phyloP scores from a whole-genome alignment of 305 asterid species.

The Plantago rigida region DNA sequence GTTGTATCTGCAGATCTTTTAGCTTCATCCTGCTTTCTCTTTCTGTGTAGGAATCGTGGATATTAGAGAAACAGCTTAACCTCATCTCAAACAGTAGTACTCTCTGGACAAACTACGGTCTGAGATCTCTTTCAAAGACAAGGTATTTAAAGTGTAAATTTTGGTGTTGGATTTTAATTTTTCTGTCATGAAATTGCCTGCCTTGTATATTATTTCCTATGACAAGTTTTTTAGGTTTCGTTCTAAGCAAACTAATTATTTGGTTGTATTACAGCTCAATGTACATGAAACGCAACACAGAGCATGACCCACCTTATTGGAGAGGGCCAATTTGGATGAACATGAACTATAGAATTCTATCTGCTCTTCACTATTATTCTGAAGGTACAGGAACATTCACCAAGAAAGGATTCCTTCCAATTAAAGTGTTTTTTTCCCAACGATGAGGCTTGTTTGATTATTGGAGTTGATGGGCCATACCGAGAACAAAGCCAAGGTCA shows the following conservation, averaged over 20 bases:
- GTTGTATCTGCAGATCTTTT: constrained; percentile 4
- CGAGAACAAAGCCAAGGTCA: constrained; percentile 53
- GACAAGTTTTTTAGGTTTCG: background rate
- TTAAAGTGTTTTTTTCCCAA: too few species aligned
- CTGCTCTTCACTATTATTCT: constrained; percentile 74
- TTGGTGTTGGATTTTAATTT: background rate
- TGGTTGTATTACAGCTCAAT: constrained; percentile 48
- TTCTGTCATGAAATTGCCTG: background rate
- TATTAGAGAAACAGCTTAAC: constrained; percentile 77
- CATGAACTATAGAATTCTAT: constrained; percentile 85
- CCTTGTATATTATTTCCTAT: background rate
- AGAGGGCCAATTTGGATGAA: constrained; percentile 98
- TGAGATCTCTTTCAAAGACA: constrained; percentile 81
- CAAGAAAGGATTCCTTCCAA: constrained; percentile 4
- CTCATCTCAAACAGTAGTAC: constrained; percentile 69
- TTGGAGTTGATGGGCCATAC: constrained; percentile 87
- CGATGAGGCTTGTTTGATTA: too few species aligned
- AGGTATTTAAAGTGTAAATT: constrained; percentile 38
- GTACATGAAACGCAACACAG: constrained; percentile 91
- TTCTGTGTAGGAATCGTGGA: constrained; percentile 56
- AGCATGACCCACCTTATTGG: constrained; percentile 97
- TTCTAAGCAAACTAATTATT: background rate
- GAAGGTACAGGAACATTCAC: constrained; percentile 37
- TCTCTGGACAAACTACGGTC: constrained; percentile 76
- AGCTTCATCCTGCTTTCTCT: constrained; percentile 7